phyloP scores from a whole-genome alignment of 495 filamentous ascomycete genomes.

The Penicillium mononematosum region DNA sequence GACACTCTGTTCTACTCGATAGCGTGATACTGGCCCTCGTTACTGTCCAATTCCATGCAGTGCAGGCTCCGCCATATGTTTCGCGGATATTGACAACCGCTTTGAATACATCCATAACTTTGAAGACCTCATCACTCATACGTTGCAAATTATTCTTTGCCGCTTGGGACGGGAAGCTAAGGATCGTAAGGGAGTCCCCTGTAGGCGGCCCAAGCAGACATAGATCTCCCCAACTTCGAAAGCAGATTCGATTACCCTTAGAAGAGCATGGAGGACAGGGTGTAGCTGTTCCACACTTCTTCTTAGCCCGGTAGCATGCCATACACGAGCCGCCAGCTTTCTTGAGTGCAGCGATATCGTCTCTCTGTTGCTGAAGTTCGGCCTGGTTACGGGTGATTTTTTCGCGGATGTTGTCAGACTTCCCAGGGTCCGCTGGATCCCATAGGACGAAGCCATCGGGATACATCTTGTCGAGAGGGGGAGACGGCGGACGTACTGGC shows the following conservation, averaged over 20 bases:
- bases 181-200: background rate
- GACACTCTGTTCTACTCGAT: background rate
- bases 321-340: constrained; percentile 29
- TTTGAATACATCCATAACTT: background rate
- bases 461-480: background rate
- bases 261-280: constrained; percentile 23
- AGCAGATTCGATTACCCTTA: constrained; percentile 16
- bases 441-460: constrained; percentile 12
- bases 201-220: constrained; percentile 5
- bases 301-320: constrained; percentile 29
- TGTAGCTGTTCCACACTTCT: constrained; percentile 22
- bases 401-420: constrained; percentile 11
- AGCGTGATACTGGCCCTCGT: background rate
- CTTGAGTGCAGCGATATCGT: constrained; percentile 20
- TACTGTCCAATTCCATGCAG: constrained; percentile 2
- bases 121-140: constrained; percentile 1
- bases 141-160: constrained; percentile 3
- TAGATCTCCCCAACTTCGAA: constrained; percentile 17
- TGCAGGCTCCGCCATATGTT: background rate
- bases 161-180: constrained; percentile 6
- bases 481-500: background rate
- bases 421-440: constrained; percentile 13
- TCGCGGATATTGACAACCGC: constrained; percentile 4
- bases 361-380: constrained; percentile 19
- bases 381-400: constrained; percentile 5